Evolutionary conservation across 108 stramenopile species (phyloP).

Genomic region (Bacterosira constricta): DNA sequence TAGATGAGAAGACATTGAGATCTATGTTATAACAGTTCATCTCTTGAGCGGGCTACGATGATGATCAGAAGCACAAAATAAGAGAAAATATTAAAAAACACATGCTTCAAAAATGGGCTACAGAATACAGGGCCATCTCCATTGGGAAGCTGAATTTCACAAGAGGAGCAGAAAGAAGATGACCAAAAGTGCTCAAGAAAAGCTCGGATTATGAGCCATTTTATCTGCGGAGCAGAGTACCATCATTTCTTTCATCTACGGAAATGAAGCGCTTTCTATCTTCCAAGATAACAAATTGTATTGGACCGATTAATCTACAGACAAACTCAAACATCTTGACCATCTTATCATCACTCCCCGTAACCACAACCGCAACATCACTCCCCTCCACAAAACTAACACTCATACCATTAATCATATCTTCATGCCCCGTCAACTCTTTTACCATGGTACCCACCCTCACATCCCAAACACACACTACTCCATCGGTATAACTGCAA

Average conservation of each 20-base stretch:
- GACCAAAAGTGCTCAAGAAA: neutral
- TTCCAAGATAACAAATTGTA: no score
- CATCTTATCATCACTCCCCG: slow-evolving; percentile 80
- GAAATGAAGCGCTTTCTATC: no score
- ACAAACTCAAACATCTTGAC: slow-evolving; percentile 74
- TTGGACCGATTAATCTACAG: no score
- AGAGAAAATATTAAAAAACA: no score
- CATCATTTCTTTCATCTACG: neutral
- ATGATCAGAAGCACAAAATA: no score
- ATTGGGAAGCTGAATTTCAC: neutral
- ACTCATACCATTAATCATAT: slow-evolving; percentile 87
- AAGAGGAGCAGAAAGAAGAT: neutral
- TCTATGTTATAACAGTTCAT: no score
- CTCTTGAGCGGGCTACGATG: no score
- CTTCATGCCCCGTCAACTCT: slow-evolving; percentile 80
- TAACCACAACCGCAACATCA: slow-evolving; percentile 57
- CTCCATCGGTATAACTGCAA: slow-evolving; percentile 78
- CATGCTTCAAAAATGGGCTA: no score
- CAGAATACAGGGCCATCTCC: neutral
- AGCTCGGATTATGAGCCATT: neutral
- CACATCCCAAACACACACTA: slow-evolving; percentile 91
- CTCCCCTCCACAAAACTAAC: slow-evolving; percentile 41
- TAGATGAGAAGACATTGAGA: no score
- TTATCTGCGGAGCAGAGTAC: neutral
- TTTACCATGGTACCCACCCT: slow-evolving; percentile 70